These are phyloP conservation scores for Lactarius evosmus DNA, from an alignment of 768 basidiomycete species.

Conservation along the genomic window DNA sequence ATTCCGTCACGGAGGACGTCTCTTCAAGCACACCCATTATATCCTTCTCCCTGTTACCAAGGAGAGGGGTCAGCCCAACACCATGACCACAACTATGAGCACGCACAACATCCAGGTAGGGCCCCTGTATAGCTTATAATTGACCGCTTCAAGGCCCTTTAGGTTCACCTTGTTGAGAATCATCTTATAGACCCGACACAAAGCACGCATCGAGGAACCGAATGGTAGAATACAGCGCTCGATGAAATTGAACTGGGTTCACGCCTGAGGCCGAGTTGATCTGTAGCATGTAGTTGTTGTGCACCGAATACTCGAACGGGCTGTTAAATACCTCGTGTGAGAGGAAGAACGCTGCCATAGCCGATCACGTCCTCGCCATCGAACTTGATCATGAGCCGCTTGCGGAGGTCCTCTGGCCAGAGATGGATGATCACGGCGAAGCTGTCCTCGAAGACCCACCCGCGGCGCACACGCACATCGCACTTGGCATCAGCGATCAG, in stretches of 20 bases:
- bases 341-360: slow-evolving; percentile 75
- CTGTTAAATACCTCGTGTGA: slow-evolving; percentile 83
- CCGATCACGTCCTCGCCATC: slow-evolving; percentile 82
- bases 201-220: slow-evolving; percentile 80
- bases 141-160: slow-evolving; percentile 65
- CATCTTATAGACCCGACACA: slow-evolving; percentile 79
- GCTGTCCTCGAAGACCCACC: slow-evolving; percentile 81
- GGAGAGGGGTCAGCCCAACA: slow-evolving; percentile 10
- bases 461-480: slow-evolving; percentile 81
- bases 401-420: slow-evolving; percentile 66
- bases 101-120: slow-evolving; percentile 74
- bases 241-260: slow-evolving; percentile 81
- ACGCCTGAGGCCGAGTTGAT: slow-evolving; percentile 75
- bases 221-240: slow-evolving; percentile 74
- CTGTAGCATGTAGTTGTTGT: slow-evolving; percentile 78
- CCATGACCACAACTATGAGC: neutral
- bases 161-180: slow-evolving; percentile 58
- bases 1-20: slow-evolving; percentile 67
- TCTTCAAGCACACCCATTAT: slow-evolving; percentile 74
- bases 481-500: slow-evolving; percentile 69
- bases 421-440: slow-evolving; percentile 84
- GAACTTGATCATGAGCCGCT: slow-evolving; percentile 68
- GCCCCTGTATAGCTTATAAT: slow-evolving; percentile 65
- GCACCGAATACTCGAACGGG: slow-evolving; percentile 76
- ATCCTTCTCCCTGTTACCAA: slow-evolving; percentile 56